These are phyloP conservation scores for Samsoniella hepiali DNA, from an alignment of 2,329 filamentous ascomycete species.

Conservation along the genomic window DNA sequence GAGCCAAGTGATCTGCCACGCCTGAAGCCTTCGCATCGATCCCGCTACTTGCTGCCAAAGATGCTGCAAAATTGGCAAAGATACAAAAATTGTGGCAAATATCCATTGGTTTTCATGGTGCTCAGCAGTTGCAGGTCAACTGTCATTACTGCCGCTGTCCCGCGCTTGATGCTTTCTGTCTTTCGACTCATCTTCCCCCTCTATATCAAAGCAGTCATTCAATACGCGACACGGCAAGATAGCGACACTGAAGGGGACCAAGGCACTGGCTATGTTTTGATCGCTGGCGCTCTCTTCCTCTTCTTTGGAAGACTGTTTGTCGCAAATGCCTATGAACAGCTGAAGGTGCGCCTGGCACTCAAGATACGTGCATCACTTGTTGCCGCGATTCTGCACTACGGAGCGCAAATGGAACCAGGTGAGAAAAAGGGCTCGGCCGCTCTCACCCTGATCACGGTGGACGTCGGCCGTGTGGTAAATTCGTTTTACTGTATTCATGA, in stretches of 20 bases:
- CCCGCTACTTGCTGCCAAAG: conserved; percentile 3
- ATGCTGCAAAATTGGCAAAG: conserved; percentile 3
- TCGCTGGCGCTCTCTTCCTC: not conserved
- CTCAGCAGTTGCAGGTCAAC: not conserved
- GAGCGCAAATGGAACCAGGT: not conserved
- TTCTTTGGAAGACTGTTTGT: not conserved
- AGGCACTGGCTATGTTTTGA: not conserved
- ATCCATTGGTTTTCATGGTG: not conserved
- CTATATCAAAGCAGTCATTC: not conserved
- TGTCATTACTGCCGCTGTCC: conserved; percentile 3
- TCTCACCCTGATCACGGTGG: conserved; percentile 18
- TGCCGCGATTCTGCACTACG: conserved; percentile 5
- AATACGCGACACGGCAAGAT: not conserved
- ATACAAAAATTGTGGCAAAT: conserved; percentile 1
- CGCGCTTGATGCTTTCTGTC: not conserved
- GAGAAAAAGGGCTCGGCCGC: conserved; percentile 14
- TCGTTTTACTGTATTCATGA: conserved; percentile 19
- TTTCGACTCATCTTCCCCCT: not conserved
- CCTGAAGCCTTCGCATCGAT: conserved; percentile 8
- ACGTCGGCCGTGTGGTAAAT: conserved; percentile 11
- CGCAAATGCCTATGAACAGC: conserved; percentile 7
- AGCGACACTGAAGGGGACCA: not conserved
- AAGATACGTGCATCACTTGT: not conserved
- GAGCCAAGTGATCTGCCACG: conserved; percentile 7
- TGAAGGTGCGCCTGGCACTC: not conserved